phyloP scores from a whole-genome alignment of 2,329 filamentous ascomycete genomes.

The Beauveria australis region DNA sequence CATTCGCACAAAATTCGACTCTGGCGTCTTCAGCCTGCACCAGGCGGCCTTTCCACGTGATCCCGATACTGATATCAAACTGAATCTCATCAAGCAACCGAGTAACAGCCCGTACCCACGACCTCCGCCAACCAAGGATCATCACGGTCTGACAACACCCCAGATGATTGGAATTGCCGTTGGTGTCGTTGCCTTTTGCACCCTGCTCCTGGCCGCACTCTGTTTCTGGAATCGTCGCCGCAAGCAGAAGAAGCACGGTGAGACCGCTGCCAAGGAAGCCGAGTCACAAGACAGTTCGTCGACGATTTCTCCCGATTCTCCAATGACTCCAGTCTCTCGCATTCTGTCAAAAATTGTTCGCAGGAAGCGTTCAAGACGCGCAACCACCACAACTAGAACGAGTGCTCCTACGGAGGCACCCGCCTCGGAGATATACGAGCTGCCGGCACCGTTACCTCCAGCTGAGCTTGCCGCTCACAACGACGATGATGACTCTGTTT shows the following conservation, averaged over 20 bases:
- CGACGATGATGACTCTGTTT: constrained; percentile 28
- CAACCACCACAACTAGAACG: constrained; percentile 18
- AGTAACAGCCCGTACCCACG: constrained; percentile 39
- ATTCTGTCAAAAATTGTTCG: constrained; percentile 35
- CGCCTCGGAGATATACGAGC: constrained; percentile 43
- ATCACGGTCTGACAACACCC: constrained; percentile 27
- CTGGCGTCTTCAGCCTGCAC: constrained; percentile 43
- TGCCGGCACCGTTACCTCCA: constrained; percentile 37
- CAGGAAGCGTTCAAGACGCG: constrained; percentile 22
- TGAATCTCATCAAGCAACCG: constrained; percentile 34
- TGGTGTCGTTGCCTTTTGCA: constrained; percentile 28
- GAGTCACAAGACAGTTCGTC: constrained; percentile 31
- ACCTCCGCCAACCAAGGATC: constrained; percentile 18
- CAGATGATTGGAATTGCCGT: constrained; percentile 40
- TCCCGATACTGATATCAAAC: constrained; percentile 29
- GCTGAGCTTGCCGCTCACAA: constrained; percentile 40
- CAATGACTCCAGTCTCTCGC: constrained; percentile 18
- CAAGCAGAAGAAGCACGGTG: constrained; percentile 19
- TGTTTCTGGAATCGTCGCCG: constrained; percentile 25
- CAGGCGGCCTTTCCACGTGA: constrained; percentile 45
- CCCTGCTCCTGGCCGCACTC: constrained; percentile 24
- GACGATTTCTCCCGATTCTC: constrained; percentile 21
- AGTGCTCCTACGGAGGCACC: constrained; percentile 25
- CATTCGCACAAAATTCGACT: constrained; percentile 48
- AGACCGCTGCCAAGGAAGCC: constrained; percentile 18